Evolutionary conservation across 176 grass and related monocot species (phyloP), one percentile per base, ranked within the genome.

Genomic region (Carex cristatella): DNA sequence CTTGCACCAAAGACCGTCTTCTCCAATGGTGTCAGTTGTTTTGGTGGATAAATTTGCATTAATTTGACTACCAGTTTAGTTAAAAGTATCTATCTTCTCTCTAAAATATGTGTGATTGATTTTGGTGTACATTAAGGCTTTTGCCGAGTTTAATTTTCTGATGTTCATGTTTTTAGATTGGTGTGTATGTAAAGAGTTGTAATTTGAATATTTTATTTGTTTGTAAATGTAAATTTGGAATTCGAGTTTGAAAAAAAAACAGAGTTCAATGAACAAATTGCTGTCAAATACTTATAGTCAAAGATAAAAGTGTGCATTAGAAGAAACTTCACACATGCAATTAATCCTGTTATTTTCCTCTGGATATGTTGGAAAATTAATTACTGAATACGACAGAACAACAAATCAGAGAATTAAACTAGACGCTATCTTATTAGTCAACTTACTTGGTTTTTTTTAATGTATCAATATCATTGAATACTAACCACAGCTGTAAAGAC

Each of bases 1-100:
- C 85, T 90, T 81, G 83, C 62, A 33, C 94, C 94, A 5, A 90
- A 70, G 65, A 87, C 86, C 63, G 38, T 93, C 65, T 89, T 89
- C 74, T 15, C 74, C 13, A 56, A 14, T 57, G 28, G 14, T 4
- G 30, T 35, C 4, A 23, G 87, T 32, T 85, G 81, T 32, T 80
- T 88, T 6, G 82, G 87, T 33, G 82, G 19, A 33, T 88, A 79
- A 88, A 68, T 59, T 40, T 59, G 23, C 51, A 33, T 88, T 70
- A 88, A 68, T 59, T 40, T 59, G 23, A 31, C 27, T 84, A 13
- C 57, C 16, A 65, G 40, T 65, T 65, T 51, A 83, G 62, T 2
- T 68, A 10, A 51, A 83, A 81, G 18, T 61, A 79, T 27, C 1
- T 81, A 5, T 19, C 27, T 35, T 23, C 12, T 30, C 30, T 83